These are phyloP conservation scores for Phytophthora vignae DNA, from an alignment of 352 stramenopile species.

Conservation along the genomic window DNA sequence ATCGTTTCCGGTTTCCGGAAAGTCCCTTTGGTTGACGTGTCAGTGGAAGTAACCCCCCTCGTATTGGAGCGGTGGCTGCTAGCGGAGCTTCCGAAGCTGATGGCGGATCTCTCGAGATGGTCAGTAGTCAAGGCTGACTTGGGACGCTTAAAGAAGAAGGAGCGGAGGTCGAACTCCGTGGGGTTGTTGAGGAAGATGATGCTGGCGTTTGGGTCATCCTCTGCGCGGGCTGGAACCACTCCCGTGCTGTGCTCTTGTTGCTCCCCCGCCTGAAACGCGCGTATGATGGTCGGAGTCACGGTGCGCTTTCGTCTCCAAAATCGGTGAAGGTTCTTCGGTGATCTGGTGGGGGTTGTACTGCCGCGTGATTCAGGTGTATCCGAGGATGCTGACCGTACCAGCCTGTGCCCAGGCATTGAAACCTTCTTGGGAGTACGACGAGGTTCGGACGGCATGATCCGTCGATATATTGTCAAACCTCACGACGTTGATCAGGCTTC, in stretches of 20 bases:
- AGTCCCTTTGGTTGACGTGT: constrained; percentile 9
- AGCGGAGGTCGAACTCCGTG: constrained; percentile 34
- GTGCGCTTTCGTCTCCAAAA: constrained; percentile 30
- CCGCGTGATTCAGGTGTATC: constrained; percentile 6
- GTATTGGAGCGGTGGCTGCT: constrained; percentile 22
- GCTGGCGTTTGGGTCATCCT: constrained; percentile 27
- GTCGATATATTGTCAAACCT: background rate
- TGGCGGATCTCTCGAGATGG: constrained; percentile 25
- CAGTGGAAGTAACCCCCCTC: constrained; percentile 1
- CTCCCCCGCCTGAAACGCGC: constrained; percentile 9
- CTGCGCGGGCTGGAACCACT: background rate
- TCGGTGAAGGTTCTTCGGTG: constrained; percentile 8
- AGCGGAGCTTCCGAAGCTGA: constrained; percentile 26
- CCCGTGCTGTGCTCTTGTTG: constrained; percentile 4
- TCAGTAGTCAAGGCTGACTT: constrained; percentile 9
- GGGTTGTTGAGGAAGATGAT: constrained; percentile 41
- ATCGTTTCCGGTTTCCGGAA: background rate
- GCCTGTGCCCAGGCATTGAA: background rate
- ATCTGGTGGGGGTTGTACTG: background rate
- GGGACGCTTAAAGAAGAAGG: constrained; percentile 27
- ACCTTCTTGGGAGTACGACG: constrained; percentile 10
- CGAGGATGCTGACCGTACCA: constrained; percentile 9
- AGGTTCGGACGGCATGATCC: constrained; percentile 21
- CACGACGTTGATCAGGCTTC: background rate
- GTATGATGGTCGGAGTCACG: constrained; percentile 23